Evolutionary conservation across 1,139 yeast genomes (phyloP).

Genomic region (Scheffersomyces quercinus): DNA sequence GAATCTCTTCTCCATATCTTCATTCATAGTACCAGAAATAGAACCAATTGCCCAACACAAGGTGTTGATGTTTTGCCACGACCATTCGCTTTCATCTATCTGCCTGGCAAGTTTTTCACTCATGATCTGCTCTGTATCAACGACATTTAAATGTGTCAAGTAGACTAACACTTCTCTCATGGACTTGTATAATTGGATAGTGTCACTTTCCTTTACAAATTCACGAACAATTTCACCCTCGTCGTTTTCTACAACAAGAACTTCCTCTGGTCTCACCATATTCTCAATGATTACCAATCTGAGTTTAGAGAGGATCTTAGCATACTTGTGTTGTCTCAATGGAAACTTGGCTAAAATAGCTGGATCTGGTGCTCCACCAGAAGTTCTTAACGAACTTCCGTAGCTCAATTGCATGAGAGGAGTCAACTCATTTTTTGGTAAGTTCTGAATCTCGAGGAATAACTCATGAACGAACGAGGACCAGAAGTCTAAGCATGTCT

Average conservation of each 20-base stretch:
- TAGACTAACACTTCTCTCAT: slow-evolving; percentile 96
- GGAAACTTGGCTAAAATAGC: slow-evolving; percentile 72
- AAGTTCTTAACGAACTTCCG: slow-evolving; percentile 48
- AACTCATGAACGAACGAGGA: slow-evolving; percentile 75
- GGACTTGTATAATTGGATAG: slow-evolving; percentile 90
- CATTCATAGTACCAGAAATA: slow-evolving; percentile 97
- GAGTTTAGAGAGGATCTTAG: slow-evolving; percentile 71
- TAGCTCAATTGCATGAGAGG: slow-evolving; percentile 76
- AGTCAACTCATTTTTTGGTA: slow-evolving; percentile 69
- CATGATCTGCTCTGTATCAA: slow-evolving; percentile 94
- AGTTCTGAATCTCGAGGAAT: slow-evolving; percentile 80
- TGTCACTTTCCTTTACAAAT: slow-evolving; percentile 94
- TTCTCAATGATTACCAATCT: slow-evolving; percentile 91
- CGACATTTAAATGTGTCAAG: slow-evolving; percentile 91
- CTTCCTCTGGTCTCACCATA: slow-evolving; percentile 99
- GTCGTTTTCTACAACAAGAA: slow-evolving; percentile 92
- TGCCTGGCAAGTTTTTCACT: slow-evolving; percentile 86
- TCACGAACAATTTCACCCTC: slow-evolving; percentile 99
- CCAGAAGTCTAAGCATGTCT: slow-evolving; percentile 96
- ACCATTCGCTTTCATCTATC: slow-evolving; percentile 97
- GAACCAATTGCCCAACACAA: slow-evolving; percentile 99
- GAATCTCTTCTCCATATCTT: slow-evolving; percentile 94
- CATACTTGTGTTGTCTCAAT: slow-evolving; percentile 81
- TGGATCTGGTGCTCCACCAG: slow-evolving; percentile 88
- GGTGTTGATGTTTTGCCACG: slow-evolving; percentile 97